Conservation (phyloP, 768 basidiomycete species). For the Chalciporus pseudorubinellus region DNA sequence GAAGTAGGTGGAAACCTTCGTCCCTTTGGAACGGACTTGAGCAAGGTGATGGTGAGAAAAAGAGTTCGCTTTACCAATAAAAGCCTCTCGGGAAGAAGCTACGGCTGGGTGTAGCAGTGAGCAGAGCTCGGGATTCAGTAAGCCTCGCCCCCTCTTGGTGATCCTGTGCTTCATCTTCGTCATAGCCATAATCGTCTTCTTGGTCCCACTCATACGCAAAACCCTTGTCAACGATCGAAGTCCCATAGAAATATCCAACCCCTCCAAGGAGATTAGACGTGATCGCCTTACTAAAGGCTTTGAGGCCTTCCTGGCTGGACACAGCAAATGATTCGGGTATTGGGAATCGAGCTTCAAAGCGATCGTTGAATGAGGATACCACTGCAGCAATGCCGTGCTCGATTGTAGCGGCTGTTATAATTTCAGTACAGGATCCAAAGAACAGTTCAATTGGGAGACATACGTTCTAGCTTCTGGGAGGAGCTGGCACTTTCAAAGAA, state of each 20-base stretch:
- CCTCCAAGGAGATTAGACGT: constrained; percentile 92
- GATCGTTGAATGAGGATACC: constrained; percentile 54
- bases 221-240: constrained; percentile 78
- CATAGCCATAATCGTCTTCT: constrained; percentile 43
- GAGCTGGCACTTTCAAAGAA: constrained; percentile 78
- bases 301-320: constrained; percentile 47
- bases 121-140: constrained; percentile 70
- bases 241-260: constrained; percentile 93
- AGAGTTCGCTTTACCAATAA: constrained; percentile 69
- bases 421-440: not conserved
- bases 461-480: constrained; percentile 63
- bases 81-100: constrained; percentile 98
- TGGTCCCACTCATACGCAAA: constrained; percentile 94
- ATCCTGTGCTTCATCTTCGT: constrained; percentile 38
- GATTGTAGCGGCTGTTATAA: constrained; percentile 52
- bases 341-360: constrained; percentile 72
- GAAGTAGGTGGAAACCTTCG: constrained; percentile 92
- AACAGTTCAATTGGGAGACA: constrained; percentile 22
- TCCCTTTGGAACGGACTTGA: constrained; percentile 57
- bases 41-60: not conserved
- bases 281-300: constrained; percentile 80
- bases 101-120: constrained; percentile 93
- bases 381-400: constrained; percentile 71
- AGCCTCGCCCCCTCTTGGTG: constrained; percentile 53
- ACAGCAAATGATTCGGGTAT: constrained; percentile 52